Conservation (phyloP, 345 rosid genomes). For the Pistacia atlantica region DNA sequence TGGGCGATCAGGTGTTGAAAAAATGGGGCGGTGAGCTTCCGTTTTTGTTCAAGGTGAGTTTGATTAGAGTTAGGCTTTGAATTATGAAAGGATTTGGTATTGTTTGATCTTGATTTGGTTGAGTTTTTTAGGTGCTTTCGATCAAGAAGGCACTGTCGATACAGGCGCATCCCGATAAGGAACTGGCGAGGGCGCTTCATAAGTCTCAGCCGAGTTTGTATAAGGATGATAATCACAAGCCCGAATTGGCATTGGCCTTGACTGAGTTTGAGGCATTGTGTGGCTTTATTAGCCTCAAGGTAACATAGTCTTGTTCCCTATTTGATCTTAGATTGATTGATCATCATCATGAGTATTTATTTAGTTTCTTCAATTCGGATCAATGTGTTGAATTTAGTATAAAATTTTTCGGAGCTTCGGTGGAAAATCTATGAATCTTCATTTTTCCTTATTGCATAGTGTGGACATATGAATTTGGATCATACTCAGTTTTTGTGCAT, state of each 20-base stretch:
- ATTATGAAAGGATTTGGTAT: too few relatives aligned
- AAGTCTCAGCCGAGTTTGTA: slow-evolving; percentile 36
- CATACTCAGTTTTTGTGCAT: neutral
- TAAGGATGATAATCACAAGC: slow-evolving; percentile 44
- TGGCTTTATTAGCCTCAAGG: slow-evolving; percentile 42
- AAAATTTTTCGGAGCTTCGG: neutral
- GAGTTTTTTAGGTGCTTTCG: slow-evolving; percentile 34
- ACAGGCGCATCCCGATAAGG: slow-evolving; percentile 50
- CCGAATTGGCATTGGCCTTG: slow-evolving; percentile 48
- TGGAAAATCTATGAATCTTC: neutral
- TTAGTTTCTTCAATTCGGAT: too few relatives aligned
- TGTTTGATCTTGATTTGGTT: neutral
- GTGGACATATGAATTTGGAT: neutral
- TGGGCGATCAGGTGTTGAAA: slow-evolving; percentile 41
- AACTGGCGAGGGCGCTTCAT: slow-evolving; percentile 37
- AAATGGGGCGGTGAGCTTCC: slow-evolving; percentile 53
- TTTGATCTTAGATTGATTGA: neutral
- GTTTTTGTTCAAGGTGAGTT: slow-evolving; percentile 47
- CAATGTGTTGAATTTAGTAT: neutral
- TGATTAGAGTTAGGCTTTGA: neutral
- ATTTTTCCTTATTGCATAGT: neutral
- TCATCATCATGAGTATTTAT: neutral
- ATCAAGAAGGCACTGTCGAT: slow-evolving; percentile 41
- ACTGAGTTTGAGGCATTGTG: slow-evolving; percentile 45
- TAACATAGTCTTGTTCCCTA: neutral